These are phyloP conservation scores for Colletotrichum lini DNA, from an alignment of 2,329 filamentous ascomycete species.

Conservation along the genomic window DNA sequence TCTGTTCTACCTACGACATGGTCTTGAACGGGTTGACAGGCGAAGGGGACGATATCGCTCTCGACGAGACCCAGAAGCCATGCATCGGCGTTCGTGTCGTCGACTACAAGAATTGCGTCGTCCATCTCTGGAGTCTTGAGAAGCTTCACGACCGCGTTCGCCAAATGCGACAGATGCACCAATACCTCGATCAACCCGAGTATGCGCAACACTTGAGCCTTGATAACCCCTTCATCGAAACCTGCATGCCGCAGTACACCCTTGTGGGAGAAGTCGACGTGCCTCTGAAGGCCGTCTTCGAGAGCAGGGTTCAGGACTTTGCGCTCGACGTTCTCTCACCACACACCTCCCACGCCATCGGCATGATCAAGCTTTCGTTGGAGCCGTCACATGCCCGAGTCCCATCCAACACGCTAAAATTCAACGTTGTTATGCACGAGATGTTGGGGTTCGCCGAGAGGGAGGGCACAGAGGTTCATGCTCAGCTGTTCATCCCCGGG, in stretches of 20 bases:
- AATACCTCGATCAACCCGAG: constrained; percentile 95
- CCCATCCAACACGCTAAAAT: constrained; percentile 93
- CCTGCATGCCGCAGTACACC: constrained; percentile 92
- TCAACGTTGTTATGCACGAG: constrained; percentile 99
- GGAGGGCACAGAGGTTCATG: constrained; percentile 95
- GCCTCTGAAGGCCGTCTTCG: constrained; percentile 91
- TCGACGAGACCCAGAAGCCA: constrained; percentile 88
- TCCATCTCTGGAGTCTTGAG: constrained; percentile 94
- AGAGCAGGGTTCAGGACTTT: constrained; percentile 95
- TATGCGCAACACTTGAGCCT: constrained; percentile 94
- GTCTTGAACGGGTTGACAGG: constrained; percentile 91
- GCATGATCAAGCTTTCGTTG: constrained; percentile 89
- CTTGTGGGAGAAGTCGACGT: constrained; percentile 94
- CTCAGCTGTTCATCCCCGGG: constrained; percentile 94
- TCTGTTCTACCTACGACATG: constrained; percentile 96
- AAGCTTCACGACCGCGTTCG: constrained; percentile 91
- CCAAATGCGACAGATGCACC: constrained; percentile 96
- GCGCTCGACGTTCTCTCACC: constrained; percentile 91
- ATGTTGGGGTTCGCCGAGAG: constrained; percentile 94
- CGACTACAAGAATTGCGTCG: constrained; percentile 88
- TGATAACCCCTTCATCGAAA: constrained; percentile 93
- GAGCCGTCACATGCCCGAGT: constrained; percentile 95
- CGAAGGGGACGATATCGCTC: constrained; percentile 85
- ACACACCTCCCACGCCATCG: constrained; percentile 91
- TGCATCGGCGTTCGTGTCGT: constrained; percentile 92